Base-by-base conservation (phyloP, 495 filamentous ascomycete species). In the Talaromyces borbonicus region DNA sequence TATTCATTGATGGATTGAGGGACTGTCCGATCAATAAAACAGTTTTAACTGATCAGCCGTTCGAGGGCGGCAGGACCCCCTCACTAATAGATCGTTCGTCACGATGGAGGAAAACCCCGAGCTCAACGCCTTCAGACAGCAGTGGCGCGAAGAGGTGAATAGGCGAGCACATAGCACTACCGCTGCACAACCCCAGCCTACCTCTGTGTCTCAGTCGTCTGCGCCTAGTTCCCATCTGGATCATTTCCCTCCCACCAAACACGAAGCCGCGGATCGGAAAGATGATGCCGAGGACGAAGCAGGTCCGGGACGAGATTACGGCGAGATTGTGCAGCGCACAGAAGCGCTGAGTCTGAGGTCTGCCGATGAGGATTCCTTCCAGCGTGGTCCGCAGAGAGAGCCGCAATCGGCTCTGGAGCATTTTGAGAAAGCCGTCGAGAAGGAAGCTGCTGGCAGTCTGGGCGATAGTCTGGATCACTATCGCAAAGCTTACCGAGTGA, bases 381-480 rank as follows among this genome's bases (percentile, higher is more conserved):
- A 59, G 29, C 40, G 49, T 50, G 36, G 46, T 16, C 35, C 52
- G 0, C 52, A 49, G 18, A 49, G 62, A 24, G 83, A 87, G 52
- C 87, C 84, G 9, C 66, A 66, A 18, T 85, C 89, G 6, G 92
- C 92, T 3, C 63, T 97, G 30, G 92, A 96, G 55, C 86, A 95
- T 60, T 97, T 93, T 56, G 92, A 97, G 59, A 74, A 76, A 59
- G 93, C 90, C 0, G 87, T 94, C 6, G 87, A 95, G 66, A 85
- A 77, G 55, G 93, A 97, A 64, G 72, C 72, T 0, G 79, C 81
- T 47, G 92, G 92, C 0, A 90, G 74, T 46, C 66, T 97, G 15
- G 90, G 92, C 3, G 92, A 97, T 51, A 96, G 92, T 61, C 55
- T 98, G 36, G 79, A 73, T 49, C 78, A 92, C 49, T 97, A 98